Conservation (phyloP, 2,329 filamentous ascomycete species). For the Fusarium verrucosum region DNA sequence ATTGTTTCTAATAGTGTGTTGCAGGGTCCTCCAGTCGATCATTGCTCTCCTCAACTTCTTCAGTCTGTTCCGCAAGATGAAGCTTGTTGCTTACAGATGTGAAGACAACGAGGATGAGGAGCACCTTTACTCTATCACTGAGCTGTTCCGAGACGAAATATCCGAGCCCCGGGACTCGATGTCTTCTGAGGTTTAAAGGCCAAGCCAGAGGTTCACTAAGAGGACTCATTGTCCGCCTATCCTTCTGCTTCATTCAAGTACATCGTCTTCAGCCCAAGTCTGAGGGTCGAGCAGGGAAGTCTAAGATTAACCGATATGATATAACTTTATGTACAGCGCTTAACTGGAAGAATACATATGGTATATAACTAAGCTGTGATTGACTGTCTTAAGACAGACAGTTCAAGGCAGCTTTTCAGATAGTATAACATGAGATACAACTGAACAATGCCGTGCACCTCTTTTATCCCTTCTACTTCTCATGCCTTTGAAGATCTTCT, state of each 20-base stretch:
- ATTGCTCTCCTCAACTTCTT: slow-evolving; percentile 30
- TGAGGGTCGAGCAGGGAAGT: too few species aligned
- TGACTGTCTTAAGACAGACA: not conserved
- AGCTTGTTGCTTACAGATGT: slow-evolving; percentile 28
- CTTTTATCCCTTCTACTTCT: slow-evolving; percentile 6
- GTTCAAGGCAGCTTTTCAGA: not conserved
- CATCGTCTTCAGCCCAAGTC: not conserved
- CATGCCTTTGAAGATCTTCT: slow-evolving; percentile 35
- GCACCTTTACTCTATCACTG: slow-evolving; percentile 11
- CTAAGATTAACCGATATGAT: not conserved
- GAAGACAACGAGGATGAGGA: slow-evolving; percentile 24
- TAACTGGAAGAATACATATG: not conserved
- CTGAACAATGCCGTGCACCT: not conserved
- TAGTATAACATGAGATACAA: slow-evolving; percentile 11
- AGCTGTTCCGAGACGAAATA: slow-evolving; percentile 33
- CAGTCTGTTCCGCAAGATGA: slow-evolving; percentile 32
- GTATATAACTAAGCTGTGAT: not conserved
- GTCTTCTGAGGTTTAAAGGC: slow-evolving; percentile 23
- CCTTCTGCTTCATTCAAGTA: not conserved
- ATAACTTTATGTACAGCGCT: not conserved
- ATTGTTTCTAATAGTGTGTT: not conserved
- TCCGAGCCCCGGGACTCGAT: slow-evolving; percentile 35
- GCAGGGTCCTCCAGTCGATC: slow-evolving; percentile 24
- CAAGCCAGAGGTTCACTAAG: not conserved
- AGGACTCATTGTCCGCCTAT: not conserved